Conservation (phyloP, 176 grass and related monocot genomes). For the Oryza punctata region DNA sequence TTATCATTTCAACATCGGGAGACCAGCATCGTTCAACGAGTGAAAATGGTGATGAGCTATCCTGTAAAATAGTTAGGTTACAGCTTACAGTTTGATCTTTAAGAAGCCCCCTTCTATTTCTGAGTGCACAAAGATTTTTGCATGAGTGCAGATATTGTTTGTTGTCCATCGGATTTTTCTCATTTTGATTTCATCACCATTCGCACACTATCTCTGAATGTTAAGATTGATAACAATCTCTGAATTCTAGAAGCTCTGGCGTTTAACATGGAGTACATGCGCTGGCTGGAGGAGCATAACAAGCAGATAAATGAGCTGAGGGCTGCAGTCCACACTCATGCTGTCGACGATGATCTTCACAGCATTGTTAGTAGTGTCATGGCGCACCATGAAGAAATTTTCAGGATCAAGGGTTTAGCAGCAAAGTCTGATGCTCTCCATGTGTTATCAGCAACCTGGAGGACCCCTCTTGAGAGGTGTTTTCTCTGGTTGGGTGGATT, state of each 20-base stretch:
- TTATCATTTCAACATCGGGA: slow-evolving; percentile 46
- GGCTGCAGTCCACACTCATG: slow-evolving; percentile 45
- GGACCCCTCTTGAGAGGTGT: slow-evolving; percentile 63
- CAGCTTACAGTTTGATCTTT: not conserved
- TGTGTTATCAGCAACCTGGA: slow-evolving; percentile 60
- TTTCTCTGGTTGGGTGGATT: slow-evolving; percentile 65
- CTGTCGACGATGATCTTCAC: slow-evolving; percentile 47
- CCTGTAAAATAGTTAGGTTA: not conserved
- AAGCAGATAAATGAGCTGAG: slow-evolving; percentile 46
- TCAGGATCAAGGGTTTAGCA: slow-evolving; percentile 57
- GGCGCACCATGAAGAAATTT: slow-evolving; percentile 47
- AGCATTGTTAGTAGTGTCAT: slow-evolving; percentile 37
- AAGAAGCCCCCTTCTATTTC: not conserved
- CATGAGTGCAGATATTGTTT: not conserved
- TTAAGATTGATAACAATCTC: not conserved
- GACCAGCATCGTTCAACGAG: slow-evolving; percentile 38
- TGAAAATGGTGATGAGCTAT: slow-evolving; percentile 41
- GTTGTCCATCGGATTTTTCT: not conserved
- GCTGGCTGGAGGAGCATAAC: slow-evolving; percentile 53
- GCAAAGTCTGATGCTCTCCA: slow-evolving; percentile 62
- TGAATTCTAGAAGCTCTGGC: slow-evolving; percentile 33
- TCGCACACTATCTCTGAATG: not conserved
- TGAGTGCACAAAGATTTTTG: not conserved
- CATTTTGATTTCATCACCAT: not conserved
- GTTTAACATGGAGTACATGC: slow-evolving; percentile 43